phyloP scores from a whole-genome alignment of 2,329 filamentous ascomycete genomes.

The Apiospora sp. region DNA sequence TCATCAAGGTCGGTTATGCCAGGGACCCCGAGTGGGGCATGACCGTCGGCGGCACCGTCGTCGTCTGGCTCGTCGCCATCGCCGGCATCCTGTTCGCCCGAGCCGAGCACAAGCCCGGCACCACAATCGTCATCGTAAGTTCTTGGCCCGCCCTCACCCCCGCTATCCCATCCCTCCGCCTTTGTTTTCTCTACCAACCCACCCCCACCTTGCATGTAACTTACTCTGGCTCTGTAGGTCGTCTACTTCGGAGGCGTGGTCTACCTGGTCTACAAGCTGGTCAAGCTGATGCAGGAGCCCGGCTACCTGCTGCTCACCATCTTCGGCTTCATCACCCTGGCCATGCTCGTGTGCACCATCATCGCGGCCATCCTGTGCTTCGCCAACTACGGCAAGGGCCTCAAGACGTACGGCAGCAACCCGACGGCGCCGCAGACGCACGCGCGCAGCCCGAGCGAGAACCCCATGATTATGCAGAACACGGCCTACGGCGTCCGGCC shows the following conservation, averaged over 20 bases:
- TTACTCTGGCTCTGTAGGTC: not conserved
- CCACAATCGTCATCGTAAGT: not conserved
- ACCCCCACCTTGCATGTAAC: not conserved
- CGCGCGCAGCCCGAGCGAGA: not conserved
- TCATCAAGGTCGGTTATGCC: not conserved
- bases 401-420: not conserved
- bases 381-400: slow-evolving; percentile 12
- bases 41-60: not conserved
- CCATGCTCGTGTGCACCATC: not conserved
- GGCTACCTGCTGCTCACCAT: not conserved
- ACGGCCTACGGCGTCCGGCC: not conserved
- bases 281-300: not conserved
- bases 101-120: not conserved
- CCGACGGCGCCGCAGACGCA: not conserved
- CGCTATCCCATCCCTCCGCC: too few species aligned
- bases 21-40: not conserved
- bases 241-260: not conserved
- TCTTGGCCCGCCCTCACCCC: not conserved
- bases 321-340: not conserved
- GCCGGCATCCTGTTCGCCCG: not conserved
- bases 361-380: not conserved
- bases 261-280: not conserved
- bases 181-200: too few species aligned
- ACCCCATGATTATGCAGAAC: not conserved
- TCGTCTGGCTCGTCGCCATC: not conserved